These are phyloP conservation scores for Corynespora cassiicola DNA, from an alignment of 2,329 filamentous ascomycete genomes.

Conservation along the genomic window DNA sequence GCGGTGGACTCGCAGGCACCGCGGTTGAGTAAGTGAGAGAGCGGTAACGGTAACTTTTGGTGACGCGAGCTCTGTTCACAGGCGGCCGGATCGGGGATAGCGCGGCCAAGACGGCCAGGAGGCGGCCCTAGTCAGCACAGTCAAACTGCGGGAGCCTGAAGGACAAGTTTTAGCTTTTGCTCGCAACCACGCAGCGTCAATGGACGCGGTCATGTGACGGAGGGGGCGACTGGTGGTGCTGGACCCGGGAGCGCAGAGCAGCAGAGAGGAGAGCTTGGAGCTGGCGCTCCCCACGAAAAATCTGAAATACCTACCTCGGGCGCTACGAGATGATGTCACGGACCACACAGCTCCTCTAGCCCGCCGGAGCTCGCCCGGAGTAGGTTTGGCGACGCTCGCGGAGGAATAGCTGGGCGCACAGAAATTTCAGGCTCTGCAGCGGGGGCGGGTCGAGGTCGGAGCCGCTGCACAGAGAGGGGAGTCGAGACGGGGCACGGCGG, in stretches of 20 bases:
- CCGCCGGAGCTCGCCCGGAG: slow-evolving; percentile 17
- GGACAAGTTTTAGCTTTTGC: slow-evolving; percentile 13
- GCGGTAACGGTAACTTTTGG: too few relatives aligned
- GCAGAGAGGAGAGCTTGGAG: slow-evolving; percentile 13
- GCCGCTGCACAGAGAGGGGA: too few relatives aligned
- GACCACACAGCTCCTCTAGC: slow-evolving; percentile 22
- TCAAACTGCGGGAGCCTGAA: not conserved
- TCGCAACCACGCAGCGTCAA: too few relatives aligned
- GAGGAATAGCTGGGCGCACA: too few relatives aligned
- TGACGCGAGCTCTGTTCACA: slow-evolving; percentile 36
- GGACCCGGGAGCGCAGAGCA: slow-evolving; percentile 13
- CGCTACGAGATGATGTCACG: slow-evolving; percentile 36
- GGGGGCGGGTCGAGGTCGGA: too few relatives aligned
- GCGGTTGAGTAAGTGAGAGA: too few relatives aligned
- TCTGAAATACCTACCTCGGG: slow-evolving; percentile 29
- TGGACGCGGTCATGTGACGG: too few relatives aligned
- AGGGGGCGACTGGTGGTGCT: slow-evolving; percentile 5
- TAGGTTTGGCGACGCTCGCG: too few relatives aligned
- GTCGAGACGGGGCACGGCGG: too few relatives aligned
- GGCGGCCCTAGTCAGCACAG: slow-evolving; percentile 13
- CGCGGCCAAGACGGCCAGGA: slow-evolving; percentile 10
- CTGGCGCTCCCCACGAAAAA: slow-evolving; percentile 14
- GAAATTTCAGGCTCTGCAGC: too few relatives aligned
- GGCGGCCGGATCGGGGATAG: slow-evolving; percentile 9
- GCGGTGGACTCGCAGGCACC: too few relatives aligned